phyloP scores from a whole-genome alignment of 148 eudicot species.

The Diospyros lotus region DNA sequence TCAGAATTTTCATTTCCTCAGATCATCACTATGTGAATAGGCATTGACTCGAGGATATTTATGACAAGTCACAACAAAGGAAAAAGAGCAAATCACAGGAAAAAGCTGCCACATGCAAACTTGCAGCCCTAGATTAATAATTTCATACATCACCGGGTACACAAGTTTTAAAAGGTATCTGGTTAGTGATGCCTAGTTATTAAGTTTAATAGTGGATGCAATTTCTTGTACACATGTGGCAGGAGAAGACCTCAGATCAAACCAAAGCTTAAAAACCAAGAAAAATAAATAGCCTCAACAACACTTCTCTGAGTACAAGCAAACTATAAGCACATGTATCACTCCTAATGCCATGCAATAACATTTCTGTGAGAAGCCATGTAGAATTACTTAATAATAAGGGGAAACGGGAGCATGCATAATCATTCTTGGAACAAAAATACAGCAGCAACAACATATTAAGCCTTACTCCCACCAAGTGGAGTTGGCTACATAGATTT shows the following conservation, averaged over 20 bases:
- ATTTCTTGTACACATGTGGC: not conserved
- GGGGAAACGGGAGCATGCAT: too few species aligned
- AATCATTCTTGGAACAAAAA: too few species aligned
- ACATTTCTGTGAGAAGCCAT: too few species aligned
- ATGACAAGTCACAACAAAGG: too few species aligned
- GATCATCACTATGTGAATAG: not conserved
- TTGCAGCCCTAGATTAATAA: not conserved
- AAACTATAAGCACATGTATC: not conserved
- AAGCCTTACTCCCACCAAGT: too few species aligned
- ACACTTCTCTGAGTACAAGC: not conserved
- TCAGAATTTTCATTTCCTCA: not conserved
- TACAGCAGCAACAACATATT: too few species aligned
- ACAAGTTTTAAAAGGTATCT: conserved; percentile 6
- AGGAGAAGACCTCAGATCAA: not conserved
- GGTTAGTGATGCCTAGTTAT: not conserved
- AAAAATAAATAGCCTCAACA: not conserved
- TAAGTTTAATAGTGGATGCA: not conserved
- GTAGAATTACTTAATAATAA: too few species aligned
- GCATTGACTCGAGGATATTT: too few species aligned
- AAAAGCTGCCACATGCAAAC: not conserved
- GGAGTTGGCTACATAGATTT: too few species aligned
- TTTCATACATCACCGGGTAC: not conserved
- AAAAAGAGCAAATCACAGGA: not conserved
- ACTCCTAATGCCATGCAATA: too few species aligned
- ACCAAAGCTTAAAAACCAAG: not conserved